These are phyloP conservation scores for Fusarium coffeatum DNA, from an alignment of 2,329 filamentous ascomycete genomes.

Conservation along the genomic window DNA sequence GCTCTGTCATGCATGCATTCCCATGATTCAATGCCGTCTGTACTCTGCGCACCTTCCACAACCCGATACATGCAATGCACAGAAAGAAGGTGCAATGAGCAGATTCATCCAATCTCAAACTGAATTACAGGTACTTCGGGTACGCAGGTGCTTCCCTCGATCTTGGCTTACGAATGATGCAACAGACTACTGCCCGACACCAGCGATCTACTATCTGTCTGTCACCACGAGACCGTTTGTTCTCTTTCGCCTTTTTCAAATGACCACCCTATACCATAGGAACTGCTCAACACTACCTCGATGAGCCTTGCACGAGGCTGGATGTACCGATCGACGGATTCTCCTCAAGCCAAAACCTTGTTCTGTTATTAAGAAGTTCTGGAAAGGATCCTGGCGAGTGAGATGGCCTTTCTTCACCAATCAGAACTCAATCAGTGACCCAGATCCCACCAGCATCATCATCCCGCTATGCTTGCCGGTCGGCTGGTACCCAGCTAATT, in stretches of 20 bases:
- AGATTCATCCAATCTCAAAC: not conserved
- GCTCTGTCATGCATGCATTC: conserved; percentile 36
- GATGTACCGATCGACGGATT: conserved; percentile 44
- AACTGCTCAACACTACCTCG: not conserved
- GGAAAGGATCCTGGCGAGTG: conserved; percentile 41
- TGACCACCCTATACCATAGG: not conserved
- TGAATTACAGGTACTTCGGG: not conserved
- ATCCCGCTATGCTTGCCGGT: conserved; percentile 38
- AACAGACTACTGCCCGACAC: not conserved
- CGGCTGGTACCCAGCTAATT: conserved; percentile 37
- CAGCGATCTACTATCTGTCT: not conserved
- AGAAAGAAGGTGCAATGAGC: not conserved
- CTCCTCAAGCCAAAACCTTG: conserved; percentile 44
- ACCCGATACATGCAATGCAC: not conserved
- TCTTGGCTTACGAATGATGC: not conserved
- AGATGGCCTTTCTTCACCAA: conserved; percentile 27
- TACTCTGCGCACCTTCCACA: conserved; percentile 9
- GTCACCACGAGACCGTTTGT: not conserved
- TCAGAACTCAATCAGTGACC: conserved; percentile 8
- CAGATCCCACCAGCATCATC: conserved; percentile 31
- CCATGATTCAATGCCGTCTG: conserved; percentile 25
- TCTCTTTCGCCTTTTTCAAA: not conserved
- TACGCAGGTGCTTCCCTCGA: not conserved
- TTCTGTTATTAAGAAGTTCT: conserved; percentile 41
- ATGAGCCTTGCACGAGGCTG: conserved; percentile 30